Conservation (phyloP, 805 yeast species). For the Tetrapisispora nanseiensis region DNA sequence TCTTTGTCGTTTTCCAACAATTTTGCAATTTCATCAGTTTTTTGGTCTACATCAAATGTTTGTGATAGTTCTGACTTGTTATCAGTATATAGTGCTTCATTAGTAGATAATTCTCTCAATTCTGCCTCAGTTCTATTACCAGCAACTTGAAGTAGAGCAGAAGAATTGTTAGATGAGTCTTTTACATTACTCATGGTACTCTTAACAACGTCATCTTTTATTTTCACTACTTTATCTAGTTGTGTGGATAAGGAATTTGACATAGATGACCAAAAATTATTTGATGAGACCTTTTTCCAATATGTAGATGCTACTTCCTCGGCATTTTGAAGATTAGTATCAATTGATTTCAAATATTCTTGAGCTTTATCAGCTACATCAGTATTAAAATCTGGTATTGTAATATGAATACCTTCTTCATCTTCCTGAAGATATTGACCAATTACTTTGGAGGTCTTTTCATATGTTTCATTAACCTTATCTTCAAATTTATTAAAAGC, state of each 20-base stretch:
- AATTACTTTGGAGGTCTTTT: conserved; percentile 19
- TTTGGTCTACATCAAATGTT: conserved; percentile 33
- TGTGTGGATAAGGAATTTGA: conserved; percentile 13
- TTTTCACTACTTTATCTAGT: conserved; percentile 16
- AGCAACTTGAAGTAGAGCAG: conserved; percentile 32
- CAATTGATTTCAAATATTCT: conserved; percentile 58
- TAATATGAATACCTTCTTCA: conserved; percentile 21
- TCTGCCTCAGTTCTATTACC: conserved; percentile 57
- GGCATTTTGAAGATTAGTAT: conserved; percentile 59
- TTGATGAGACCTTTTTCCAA: conserved; percentile 22
- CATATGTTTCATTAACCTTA: conserved; percentile 34
- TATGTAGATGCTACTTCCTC: conserved; percentile 56
- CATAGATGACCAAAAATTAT: conserved; percentile 24
- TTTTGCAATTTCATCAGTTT: conserved; percentile 42
- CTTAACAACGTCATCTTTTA: conserved; percentile 4
- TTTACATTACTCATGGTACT: conserved; percentile 10
- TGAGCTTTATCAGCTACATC: conserved; percentile 38
- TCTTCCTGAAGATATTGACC: conserved; percentile 13
- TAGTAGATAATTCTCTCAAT: conserved; percentile 43
- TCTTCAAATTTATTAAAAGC: conserved; percentile 42
- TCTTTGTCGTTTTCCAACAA: conserved; percentile 42
- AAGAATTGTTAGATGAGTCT: conserved; percentile 22
- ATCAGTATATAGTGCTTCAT: conserved; percentile 36
- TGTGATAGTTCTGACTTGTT: conserved; percentile 23
- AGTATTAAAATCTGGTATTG: conserved; percentile 16